phyloP scores from a whole-genome alignment of 2,329 filamentous ascomycete species.

The Dothideomycetes sp. region DNA sequence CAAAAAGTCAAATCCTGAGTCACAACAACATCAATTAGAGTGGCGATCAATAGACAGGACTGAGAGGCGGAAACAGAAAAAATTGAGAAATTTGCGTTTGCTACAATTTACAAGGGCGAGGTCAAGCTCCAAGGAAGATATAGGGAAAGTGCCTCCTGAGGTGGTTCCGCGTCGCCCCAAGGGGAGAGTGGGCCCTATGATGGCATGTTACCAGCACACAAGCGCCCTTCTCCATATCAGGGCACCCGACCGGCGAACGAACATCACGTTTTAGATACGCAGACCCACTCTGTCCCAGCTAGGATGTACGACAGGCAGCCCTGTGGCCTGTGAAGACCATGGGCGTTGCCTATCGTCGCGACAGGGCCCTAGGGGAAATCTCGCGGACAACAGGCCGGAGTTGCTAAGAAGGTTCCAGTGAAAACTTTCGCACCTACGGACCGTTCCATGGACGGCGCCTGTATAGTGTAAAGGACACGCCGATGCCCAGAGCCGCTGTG shows the following conservation, averaged over 20 bases:
- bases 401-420: background rate
- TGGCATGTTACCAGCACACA: conserved; percentile 1
- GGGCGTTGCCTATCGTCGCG: background rate
- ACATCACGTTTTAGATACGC: conserved; percentile 1
- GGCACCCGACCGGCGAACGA: conserved; percentile 1
- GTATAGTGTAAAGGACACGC: too few relatives aligned
- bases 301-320: background rate
- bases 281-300: conserved; percentile 3
- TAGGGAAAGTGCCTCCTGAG: background rate
- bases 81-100: too few relatives aligned
- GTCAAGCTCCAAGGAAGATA: too few relatives aligned
- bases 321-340: background rate
- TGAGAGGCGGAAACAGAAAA: too few relatives aligned
- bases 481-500: too few relatives aligned
- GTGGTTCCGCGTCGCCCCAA: conserved; percentile 3
- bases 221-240: conserved; percentile 4
- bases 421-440: background rate
- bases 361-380: background rate
- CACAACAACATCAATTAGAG: too few relatives aligned
- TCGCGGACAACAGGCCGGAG: background rate
- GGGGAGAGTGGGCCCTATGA: conserved; percentile 8
- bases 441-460: background rate
- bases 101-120: too few relatives aligned
- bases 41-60: too few relatives aligned
- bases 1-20: too few relatives aligned